Evolutionary conservation across 1,284 basidiomycete genomes (phyloP), one percentile per base, ranked within the genome.

Genomic region (Filobasidium uniguttulatum): DNA sequence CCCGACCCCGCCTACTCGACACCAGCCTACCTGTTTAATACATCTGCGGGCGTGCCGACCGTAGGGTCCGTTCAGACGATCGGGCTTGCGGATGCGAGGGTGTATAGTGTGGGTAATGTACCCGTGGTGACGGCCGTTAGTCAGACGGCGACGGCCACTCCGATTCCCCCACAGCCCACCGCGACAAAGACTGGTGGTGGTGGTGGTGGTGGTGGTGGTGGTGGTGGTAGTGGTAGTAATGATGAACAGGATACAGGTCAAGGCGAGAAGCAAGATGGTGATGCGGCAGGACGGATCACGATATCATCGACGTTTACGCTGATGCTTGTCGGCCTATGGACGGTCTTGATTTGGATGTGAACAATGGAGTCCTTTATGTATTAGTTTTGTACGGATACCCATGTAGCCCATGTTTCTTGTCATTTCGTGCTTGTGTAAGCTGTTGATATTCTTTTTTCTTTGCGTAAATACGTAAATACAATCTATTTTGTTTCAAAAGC

Each of bases 1-100:
- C 60, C 80, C 0, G 79, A 82, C 5, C 83, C 82, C 0, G 73
- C 77, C 1, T 77, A 75, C 56, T 74, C 77, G 3, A 80, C 79
- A 0, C 79, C 82, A 0, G 54, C 77, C 0, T 90, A 87, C 63
- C 64, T 73, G 9, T 83, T 87, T 66, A 83, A 83, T 57, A 76
- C 81, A 0, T 80, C 83, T 0, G 48, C 53, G 3, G 37, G 50
- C 3, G 33, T 54, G 0, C 58, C 62, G 7, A 44, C 53, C 0
- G 29, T 57, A 0, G 35, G 80, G 75, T 10, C 59, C 69, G 17
- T 65, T 72, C 29, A 63, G 51, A 53, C 48, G 8, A 23, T 50
- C 17, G 64, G 64, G 3, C 48, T 66, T 25, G 63, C 54, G 15
- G 62, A 64, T 38, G 48, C 50, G 1, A 53, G 57, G 1, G 58